Evolutionary conservation across 176 grass and related monocot species (phyloP).

Genomic region (Avena atlantica): DNA sequence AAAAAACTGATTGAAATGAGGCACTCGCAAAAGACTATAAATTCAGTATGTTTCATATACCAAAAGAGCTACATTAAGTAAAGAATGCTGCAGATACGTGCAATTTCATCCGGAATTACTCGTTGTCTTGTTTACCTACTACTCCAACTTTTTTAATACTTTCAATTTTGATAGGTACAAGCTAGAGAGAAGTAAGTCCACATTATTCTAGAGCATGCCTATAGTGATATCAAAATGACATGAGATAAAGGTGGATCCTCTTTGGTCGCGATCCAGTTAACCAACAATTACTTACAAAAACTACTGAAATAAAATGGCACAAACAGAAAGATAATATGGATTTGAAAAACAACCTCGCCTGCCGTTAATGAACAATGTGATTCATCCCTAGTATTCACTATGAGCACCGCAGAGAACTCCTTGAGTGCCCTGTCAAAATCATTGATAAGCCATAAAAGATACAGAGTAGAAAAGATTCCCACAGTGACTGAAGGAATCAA

Average conservation of each 20-base stretch:
- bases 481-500: slow-evolving; percentile 11
- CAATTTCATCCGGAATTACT: background rate
- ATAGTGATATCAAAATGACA: background rate
- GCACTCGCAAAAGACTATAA: background rate
- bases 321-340: slow-evolving; percentile 31
- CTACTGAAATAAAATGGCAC: slow-evolving; percentile 1
- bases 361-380: slow-evolving; percentile 51
- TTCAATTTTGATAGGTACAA: background rate
- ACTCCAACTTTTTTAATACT: background rate
- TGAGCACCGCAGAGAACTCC: slow-evolving; percentile 73
- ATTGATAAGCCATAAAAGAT: slow-evolving; percentile 29
- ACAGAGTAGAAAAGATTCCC: slow-evolving; percentile 1
- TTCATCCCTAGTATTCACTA: slow-evolving; percentile 17
- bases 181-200: background rate
- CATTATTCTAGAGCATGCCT: slow-evolving; percentile 17
- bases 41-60: background rate
- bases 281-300: slow-evolving; percentile 12
- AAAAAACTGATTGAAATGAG: slow-evolving; percentile 9
- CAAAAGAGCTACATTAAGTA: background rate
- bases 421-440: slow-evolving; percentile 73
- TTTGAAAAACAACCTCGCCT: slow-evolving; percentile 63
- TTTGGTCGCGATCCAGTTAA: background rate
- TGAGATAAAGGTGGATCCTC: background rate
- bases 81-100: background rate
- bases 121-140: background rate